These are phyloP conservation scores for Macrotyloma uniflorum DNA, from an alignment of 306 rosid genomes.

Conservation along the genomic window DNA sequence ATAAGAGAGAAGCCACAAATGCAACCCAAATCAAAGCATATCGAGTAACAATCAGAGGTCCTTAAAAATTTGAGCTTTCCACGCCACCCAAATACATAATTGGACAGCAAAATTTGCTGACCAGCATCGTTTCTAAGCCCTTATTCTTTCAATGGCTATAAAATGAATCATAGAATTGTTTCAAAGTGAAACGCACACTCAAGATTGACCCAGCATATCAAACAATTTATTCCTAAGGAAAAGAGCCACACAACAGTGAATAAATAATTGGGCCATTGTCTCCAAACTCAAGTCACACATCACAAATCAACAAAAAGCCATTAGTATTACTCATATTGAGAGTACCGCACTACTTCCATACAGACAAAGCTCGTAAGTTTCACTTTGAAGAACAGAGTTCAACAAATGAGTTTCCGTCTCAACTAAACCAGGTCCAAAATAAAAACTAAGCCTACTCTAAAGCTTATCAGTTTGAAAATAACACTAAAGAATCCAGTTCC, in stretches of 20 bases:
- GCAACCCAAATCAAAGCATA: constrained; percentile 29
- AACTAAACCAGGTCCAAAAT: constrained; percentile 16
- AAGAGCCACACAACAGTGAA: background rate
- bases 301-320: background rate
- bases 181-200: constrained; percentile 12
- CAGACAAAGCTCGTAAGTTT: constrained; percentile 8
- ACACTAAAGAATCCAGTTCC: background rate
- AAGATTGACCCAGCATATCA: constrained; percentile 23
- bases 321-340: constrained; percentile 6
- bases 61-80: background rate
- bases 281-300: background rate
- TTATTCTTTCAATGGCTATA: constrained; percentile 12
- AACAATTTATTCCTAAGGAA: background rate
- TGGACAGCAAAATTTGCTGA: constrained; percentile 20
- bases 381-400: background rate
- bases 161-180: background rate
- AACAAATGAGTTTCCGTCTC: constrained; percentile 4
- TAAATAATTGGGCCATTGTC: background rate
- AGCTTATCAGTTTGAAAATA: background rate
- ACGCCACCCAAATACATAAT: constrained; percentile 16
- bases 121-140: too few relatives aligned
- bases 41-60: background rate
- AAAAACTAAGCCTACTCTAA: background rate
- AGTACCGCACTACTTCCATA: background rate
- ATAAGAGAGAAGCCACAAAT: constrained; percentile 14